Evolutionary conservation across 2,329 filamentous ascomycete species (phyloP), one percentile per base, ranked within the genome.

Genomic region (Bipolaris oryzae): DNA sequence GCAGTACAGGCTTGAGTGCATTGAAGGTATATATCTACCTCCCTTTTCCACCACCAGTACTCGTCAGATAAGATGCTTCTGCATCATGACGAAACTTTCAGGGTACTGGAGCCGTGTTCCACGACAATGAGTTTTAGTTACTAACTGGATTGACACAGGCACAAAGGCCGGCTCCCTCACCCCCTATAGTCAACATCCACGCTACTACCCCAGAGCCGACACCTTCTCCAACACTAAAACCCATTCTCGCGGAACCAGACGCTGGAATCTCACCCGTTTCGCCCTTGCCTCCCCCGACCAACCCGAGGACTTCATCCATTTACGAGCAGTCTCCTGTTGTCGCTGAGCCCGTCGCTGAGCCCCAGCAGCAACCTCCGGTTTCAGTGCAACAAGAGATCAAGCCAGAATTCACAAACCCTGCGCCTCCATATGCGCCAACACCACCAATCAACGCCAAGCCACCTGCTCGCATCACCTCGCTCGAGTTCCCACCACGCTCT

Each of bases 1-100:
- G 75, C 55, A 75, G 68, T 54, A 74, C 74, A 13, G 71, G 73
- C 31, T 74, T 76, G 53, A 71, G 73, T 49, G 64, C 75, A 31
- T 61, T 76, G 60, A 73, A 75, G 66, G 73, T 75, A 71, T 60
- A 67, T 65, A 65, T 67, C 25, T 53, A 68, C 54, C 51, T 69
- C 55, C 57, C 66, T 46, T 61, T 67, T 41, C 66, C 64, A 50
- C 48, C 64, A 50, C 63, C 62, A 49, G 65, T 65, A 21, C 42
- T 66, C 31, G 53, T 67, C n/a, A 60, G 65, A 53, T 68, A 67
- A 37, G 28, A 15, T 47, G 21, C 34, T 43, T 28, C 57, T 55
- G 38, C 48, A 42, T 44, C 45, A 45, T 51, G 34, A 31, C 49
- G 53, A 57, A 44, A 16, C 39, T 54, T 50, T 57, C 48, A 53